Percentiles rank a stretch among this genome's conserved stretches.
Conservation (phyloP, 352 stramenopile species). For the Pythium angustatum region DNA sequence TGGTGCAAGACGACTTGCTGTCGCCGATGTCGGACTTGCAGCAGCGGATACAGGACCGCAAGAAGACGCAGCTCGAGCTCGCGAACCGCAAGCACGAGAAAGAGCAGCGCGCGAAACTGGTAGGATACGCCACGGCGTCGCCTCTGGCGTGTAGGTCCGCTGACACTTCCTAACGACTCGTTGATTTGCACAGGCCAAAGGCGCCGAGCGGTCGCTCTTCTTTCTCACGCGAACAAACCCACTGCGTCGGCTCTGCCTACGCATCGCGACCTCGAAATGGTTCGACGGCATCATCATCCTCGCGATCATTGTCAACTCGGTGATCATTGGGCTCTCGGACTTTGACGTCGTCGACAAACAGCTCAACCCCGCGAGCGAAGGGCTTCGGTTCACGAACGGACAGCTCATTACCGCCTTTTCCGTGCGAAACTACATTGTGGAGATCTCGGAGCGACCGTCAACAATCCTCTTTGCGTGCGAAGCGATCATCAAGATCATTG, state of each 20-base stretch:
- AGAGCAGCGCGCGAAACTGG: conserved; percentile 20
- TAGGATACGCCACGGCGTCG: background rate
- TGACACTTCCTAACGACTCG: background rate
- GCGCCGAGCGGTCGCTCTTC: conserved; percentile 50
- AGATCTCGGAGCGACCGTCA: conserved; percentile 82
- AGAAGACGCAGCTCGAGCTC: conserved; percentile 31
- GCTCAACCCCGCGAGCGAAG: conserved; percentile 62
- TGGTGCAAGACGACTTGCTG: background rate
- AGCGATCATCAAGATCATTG: conserved; percentile 90
- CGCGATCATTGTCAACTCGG: conserved; percentile 87
- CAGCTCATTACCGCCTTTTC: conserved; percentile 45
- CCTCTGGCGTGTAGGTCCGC: too few species aligned
- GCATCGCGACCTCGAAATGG: conserved; percentile 48
- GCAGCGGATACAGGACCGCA: conserved; percentile 33
- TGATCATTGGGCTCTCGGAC: conserved; percentile 85
- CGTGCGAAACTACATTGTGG: conserved; percentile 55
- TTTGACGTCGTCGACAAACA: conserved; percentile 69
- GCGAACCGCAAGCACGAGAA: conserved; percentile 21
- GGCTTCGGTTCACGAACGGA: conserved; percentile 40
- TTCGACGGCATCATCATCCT: conserved; percentile 88
- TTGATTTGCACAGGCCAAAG: conserved; percentile 35
- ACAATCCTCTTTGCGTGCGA: conserved; percentile 89
- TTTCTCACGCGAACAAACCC: conserved; percentile 47
- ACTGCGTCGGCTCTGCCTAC: conserved; percentile 55
- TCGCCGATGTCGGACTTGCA: conserved; percentile 31